Evolutionary conservation across 2,329 filamentous ascomycete species (phyloP).

Genomic region (Scortechinia acanthostroma): DNA sequence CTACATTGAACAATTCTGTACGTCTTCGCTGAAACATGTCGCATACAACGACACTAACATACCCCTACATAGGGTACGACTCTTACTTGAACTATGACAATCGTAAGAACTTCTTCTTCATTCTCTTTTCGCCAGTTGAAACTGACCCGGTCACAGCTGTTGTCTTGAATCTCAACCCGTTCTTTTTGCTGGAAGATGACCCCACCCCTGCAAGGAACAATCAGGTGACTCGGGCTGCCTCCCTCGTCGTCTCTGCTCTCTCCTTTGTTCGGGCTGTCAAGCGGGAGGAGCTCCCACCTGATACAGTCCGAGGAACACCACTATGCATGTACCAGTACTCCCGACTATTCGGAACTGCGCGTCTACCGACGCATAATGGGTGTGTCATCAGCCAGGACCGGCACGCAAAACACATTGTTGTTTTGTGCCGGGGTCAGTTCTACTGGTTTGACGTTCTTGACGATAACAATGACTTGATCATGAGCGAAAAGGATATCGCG

Average conservation of each 20-base stretch:
- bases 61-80: slow-evolving; percentile 79
- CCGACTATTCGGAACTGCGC: slow-evolving; percentile 84
- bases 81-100: slow-evolving; percentile 98
- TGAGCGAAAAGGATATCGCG: slow-evolving; percentile 89
- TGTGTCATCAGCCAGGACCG: slow-evolving; percentile 95
- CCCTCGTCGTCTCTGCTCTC: slow-evolving; percentile 80
- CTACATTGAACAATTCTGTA: slow-evolving; percentile 98
- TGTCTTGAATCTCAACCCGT: slow-evolving; percentile 93
- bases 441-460: slow-evolving; percentile 99
- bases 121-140: neutral
- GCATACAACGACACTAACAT: neutral
- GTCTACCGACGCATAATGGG: slow-evolving; percentile 87
- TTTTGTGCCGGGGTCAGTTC: slow-evolving; percentile 89
- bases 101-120: slow-evolving; percentile 18
- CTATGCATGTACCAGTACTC: slow-evolving; percentile 99
- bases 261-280: slow-evolving; percentile 89
- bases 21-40: slow-evolving; percentile 25
- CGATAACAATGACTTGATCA: slow-evolving; percentile 88
- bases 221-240: slow-evolving; percentile 89
- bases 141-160: slow-evolving; percentile 39
- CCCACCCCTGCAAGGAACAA: slow-evolving; percentile 93
- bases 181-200: slow-evolving; percentile 95
- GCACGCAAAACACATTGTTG: slow-evolving; percentile 84
- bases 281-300: slow-evolving; percentile 84
- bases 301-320: slow-evolving; percentile 75